Percentiles rank a stretch among this genome's conserved stretches.
These are phyloP conservation scores for Hypoxylon lenormandii DNA, from an alignment of 495 filamentous ascomycete genomes.

Conservation along the genomic window DNA sequence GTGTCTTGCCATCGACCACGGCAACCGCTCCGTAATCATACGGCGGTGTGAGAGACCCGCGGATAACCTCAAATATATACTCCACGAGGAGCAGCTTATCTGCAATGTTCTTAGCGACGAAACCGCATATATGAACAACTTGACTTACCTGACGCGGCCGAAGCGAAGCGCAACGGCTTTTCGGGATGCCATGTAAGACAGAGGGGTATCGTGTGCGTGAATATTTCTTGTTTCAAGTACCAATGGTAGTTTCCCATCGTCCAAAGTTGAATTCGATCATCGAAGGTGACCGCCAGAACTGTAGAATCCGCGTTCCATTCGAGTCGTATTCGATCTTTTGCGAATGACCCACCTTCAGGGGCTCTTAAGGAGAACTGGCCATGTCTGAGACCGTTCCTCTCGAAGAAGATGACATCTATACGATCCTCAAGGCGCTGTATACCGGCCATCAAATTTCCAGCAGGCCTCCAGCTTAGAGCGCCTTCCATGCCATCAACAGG, in stretches of 20 bases:
- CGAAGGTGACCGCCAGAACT: conserved; percentile 82
- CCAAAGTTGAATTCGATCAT: conserved; percentile 88
- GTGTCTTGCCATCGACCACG: conserved; percentile 83
- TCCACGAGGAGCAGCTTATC: conserved; percentile 71
- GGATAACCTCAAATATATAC: conserved; percentile 73
- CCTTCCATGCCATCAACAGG: conserved; percentile 90
- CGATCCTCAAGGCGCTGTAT: conserved; percentile 76
- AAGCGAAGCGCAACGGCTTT: conserved; percentile 73
- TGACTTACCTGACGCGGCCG: conserved; percentile 58
- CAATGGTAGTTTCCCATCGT: conserved; percentile 97
- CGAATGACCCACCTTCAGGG: conserved; percentile 65
- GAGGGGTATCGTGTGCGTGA: conserved; percentile 45
- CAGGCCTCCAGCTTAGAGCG: conserved; percentile 89
- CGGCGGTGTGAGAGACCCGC: conserved; percentile 75
- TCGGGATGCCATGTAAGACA: conserved; percentile 84
- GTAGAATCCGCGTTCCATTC: conserved; percentile 92
- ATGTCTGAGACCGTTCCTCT: conserved; percentile 93
- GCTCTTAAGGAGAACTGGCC: conserved; percentile 85
- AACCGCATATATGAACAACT: conserved; percentile 5
- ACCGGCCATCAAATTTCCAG: conserved; percentile 86
- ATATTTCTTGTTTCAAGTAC: conserved; percentile 94
- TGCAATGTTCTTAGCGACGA: conserved; percentile 47
- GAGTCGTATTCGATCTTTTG: conserved; percentile 70
- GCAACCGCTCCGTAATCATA: conserved; percentile 83
- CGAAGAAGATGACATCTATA: conserved; percentile 92